Percentiles rank a stretch among this genome's conserved stretches.
phyloP scores from a whole-genome alignment of 129 eudicot species.

The Chrysanthemum lavandulifolium region DNA sequence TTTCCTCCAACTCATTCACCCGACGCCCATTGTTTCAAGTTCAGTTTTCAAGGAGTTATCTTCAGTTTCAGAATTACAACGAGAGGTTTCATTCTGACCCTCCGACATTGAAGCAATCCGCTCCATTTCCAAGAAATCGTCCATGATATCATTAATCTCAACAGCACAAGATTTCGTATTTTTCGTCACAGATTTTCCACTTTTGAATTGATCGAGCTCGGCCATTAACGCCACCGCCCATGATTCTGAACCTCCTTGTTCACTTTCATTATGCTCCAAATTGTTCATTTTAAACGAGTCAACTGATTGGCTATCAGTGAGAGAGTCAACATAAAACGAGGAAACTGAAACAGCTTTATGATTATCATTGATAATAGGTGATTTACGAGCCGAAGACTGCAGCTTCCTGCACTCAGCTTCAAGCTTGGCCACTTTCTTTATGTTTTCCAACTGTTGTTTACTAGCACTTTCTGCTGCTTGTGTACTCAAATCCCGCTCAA shows the following conservation, averaged over 20 bases:
- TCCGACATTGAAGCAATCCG: slow-evolving; percentile 68
- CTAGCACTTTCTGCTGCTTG: slow-evolving; percentile 83
- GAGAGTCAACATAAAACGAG: slow-evolving; percentile 53
- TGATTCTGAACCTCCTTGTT: slow-evolving; percentile 39
- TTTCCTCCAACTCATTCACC: slow-evolving; percentile 57
- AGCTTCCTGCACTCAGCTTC: slow-evolving; percentile 83
- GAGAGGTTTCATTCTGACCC: slow-evolving; percentile 31
- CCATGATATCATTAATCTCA: slow-evolving; percentile 74
- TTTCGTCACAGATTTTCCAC: slow-evolving; percentile 39
- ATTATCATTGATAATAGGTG: slow-evolving; percentile 37
- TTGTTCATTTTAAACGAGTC: slow-evolving; percentile 40
- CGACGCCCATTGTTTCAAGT: slow-evolving; percentile 40
- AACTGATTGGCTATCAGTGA: slow-evolving; percentile 62
- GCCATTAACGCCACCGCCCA: slow-evolving; percentile 77
- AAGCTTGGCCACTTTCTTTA: slow-evolving; percentile 72
- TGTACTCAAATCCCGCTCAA: slow-evolving; percentile 78
- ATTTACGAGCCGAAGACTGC: slow-evolving; percentile 51
- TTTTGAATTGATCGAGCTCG: slow-evolving; percentile 74
- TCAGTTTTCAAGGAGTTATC: slow-evolving; percentile 54
- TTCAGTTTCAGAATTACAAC: slow-evolving; percentile 30
- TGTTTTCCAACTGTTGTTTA: slow-evolving; percentile 75
- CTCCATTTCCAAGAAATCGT: slow-evolving; percentile 91
- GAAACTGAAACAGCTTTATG: slow-evolving; percentile 47
- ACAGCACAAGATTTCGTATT: slow-evolving; percentile 31
- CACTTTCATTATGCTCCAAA: slow-evolving; percentile 36